These are phyloP conservation scores for Cetraspora pellucida DNA, from an alignment of 192 early-diverging fungal genomes.

Conservation along the genomic window DNA sequence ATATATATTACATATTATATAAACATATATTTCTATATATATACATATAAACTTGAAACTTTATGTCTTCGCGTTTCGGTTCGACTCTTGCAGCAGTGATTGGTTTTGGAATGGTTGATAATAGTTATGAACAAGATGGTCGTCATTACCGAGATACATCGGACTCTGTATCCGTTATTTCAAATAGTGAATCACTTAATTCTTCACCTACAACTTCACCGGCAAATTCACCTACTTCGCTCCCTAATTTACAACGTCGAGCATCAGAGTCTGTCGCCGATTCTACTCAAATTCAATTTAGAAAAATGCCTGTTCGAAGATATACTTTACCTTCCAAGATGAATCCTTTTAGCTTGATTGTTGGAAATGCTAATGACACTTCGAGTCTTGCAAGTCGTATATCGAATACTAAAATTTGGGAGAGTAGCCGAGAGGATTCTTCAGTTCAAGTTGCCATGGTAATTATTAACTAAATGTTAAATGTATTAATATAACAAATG, in stretches of 20 bases:
- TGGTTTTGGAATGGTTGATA: too few species aligned
- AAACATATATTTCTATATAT: too few species aligned
- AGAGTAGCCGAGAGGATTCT: conserved; percentile 20
- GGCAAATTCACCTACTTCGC: background rate
- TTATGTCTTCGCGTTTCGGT: too few species aligned
- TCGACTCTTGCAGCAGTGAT: too few species aligned
- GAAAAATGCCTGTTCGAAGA: background rate
- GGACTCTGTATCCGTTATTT: background rate
- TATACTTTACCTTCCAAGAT: conserved; percentile 16
- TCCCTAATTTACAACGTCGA: conserved; percentile 13
- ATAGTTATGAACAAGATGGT: background rate
- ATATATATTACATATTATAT: too few species aligned
- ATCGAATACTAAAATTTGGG: conserved; percentile 25
- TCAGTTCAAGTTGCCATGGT: conserved; percentile 35
- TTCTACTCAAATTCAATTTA: background rate
- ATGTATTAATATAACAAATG: too few species aligned
- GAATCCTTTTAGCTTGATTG: conserved; percentile 6
- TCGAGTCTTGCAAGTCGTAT: background rate
- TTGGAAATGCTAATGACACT: background rate
- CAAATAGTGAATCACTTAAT: too few species aligned
- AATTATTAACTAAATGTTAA: background rate
- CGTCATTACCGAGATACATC: conserved; percentile 3
- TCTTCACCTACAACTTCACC: background rate
- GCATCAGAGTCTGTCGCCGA: conserved; percentile 12
- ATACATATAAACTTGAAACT: too few species aligned